Base-by-base conservation (phyloP, 2,329 filamentous ascomycete species). In the Cadophora luteo-olivacea region DNA sequence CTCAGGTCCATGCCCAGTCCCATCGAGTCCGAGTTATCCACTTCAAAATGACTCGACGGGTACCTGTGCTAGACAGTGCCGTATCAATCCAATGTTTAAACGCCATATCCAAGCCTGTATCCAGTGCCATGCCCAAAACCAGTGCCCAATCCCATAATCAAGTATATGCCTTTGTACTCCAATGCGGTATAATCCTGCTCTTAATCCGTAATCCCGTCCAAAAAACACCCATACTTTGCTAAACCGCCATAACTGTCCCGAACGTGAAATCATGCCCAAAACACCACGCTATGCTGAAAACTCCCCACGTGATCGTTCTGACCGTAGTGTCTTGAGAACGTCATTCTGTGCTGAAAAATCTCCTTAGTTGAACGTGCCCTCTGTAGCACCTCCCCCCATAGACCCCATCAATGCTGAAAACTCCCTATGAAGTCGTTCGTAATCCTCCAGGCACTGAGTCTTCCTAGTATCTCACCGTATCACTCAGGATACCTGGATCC, bases 11-110 rank as follows among this genome's bases (percentile, higher is more conserved):
- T 41, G 41, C 7, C 41, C 14, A 45, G 41, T 45, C 19, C 41
- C 41, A 19, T 45, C 41, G 57, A 49, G 41, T 51, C 60, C 41
- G 60, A 62, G 60, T 48, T 62, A 14, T 62, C 33, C 60, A 48
- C 60, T 49, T 33, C 60, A 33, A 33, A 62, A 45, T 24, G 60
- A 51, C 41, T 45, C 41, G 19, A 62, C 41, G 41, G 57, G 57
- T 60, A 60, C 25, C 57, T 60, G 36, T 45, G 57, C 57, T 45
- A 16, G 41, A 45, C 11, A 45, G 41, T 14, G 16, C 41, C 4
- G 45, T 49, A 49, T 49, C 12, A 16, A 45, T 45, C 14, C 41
- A 9, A 38, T 38, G 36, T 38, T 16, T 19, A 45, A 19, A 45
- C 41, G 41, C 41, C 41, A 45, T 45, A 45, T 45, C 12, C 12